A percentile compares a stretch with the other conserved stretches of the same genome.
These are phyloP conservation scores for Aspergillus texensis DNA, from an alignment of 2,329 filamentous ascomycete species.

Conservation along the genomic window DNA sequence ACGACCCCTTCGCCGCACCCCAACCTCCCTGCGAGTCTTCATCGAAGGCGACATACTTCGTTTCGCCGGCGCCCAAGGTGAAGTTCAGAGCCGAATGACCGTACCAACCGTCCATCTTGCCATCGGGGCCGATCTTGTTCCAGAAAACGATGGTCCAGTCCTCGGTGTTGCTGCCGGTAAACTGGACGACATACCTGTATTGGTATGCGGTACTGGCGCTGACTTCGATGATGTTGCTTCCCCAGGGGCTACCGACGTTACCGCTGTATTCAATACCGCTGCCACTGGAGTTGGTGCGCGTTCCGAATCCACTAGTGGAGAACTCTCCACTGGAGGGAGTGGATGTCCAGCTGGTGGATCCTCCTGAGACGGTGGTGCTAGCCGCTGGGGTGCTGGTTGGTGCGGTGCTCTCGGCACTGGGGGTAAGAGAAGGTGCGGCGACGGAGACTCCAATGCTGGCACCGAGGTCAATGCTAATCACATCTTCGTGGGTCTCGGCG, in stretches of 20 bases:
- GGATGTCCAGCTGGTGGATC: slow-evolving; percentile 26
- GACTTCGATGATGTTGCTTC: slow-evolving; percentile 44
- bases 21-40: slow-evolving; percentile 42
- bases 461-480: not conserved
- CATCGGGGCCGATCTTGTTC: slow-evolving; percentile 44
- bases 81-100: slow-evolving; percentile 37
- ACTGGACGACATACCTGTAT: slow-evolving; percentile 42
- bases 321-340: slow-evolving; percentile 23
- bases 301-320: slow-evolving; percentile 35
- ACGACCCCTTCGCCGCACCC: slow-evolving; percentile 31
- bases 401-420: not conserved
- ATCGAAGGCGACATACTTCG: slow-evolving; percentile 41
- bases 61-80: slow-evolving; percentile 33
- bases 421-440: not conserved
- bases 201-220: slow-evolving; percentile 28
- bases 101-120: slow-evolving; percentile 41
- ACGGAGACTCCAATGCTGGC: not conserved
- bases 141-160: slow-evolving; percentile 41
- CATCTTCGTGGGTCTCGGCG: not conserved
- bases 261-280: slow-evolving; percentile 33
- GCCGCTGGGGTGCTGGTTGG: slow-evolving; percentile 7
- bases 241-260: slow-evolving; percentile 43
- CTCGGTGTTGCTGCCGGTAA: slow-evolving; percentile 34
- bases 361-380: slow-evolving; percentile 4
- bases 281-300: slow-evolving; percentile 25